Percentiles rank a stretch among this genome's conserved stretches.
These are phyloP conservation scores for Triticum monococcum DNA, from an alignment of 176 grass and related monocot species.

Conservation along the genomic window DNA sequence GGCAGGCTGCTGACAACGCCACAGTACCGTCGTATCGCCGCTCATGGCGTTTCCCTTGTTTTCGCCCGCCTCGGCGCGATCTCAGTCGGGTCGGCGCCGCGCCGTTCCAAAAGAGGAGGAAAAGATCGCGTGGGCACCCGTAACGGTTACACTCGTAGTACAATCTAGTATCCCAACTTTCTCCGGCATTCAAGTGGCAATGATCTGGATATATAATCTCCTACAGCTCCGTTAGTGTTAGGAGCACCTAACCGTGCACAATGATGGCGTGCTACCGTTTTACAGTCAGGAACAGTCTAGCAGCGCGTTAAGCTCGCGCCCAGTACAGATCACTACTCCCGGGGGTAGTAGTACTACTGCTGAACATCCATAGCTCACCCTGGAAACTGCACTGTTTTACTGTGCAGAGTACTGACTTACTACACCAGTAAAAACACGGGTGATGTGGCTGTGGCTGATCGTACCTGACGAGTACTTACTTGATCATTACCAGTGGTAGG, in stretches of 20 bases:
- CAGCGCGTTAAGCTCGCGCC: not conserved
- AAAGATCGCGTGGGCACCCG: not conserved
- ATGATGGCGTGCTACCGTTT: not conserved
- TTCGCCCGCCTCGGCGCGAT: not conserved
- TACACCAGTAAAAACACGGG: not conserved
- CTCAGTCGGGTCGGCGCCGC: not conserved
- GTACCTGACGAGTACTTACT: not conserved
- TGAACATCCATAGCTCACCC: not conserved
- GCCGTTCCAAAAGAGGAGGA: not conserved
- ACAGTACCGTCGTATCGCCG: not conserved
- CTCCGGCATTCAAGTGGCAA: not conserved
- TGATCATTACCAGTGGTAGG: not conserved
- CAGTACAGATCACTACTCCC: not conserved
- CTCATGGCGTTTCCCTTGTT: not conserved
- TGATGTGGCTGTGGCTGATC: not conserved
- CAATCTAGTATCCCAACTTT: not conserved
- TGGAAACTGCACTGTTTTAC: not conserved
- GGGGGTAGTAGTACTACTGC: no score
- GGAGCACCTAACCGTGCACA: not conserved
- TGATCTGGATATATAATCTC: not conserved
- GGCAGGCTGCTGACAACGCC: not conserved
- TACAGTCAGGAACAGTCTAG: conserved; percentile 10
- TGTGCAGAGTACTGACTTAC: not conserved
- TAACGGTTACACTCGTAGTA: not conserved
- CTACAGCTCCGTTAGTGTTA: not conserved